Percentiles rank a stretch among this genome's conserved stretches.
phyloP scores from a whole-genome alignment of 495 filamentous ascomycete genomes.

The Penicillium mononematosum region DNA sequence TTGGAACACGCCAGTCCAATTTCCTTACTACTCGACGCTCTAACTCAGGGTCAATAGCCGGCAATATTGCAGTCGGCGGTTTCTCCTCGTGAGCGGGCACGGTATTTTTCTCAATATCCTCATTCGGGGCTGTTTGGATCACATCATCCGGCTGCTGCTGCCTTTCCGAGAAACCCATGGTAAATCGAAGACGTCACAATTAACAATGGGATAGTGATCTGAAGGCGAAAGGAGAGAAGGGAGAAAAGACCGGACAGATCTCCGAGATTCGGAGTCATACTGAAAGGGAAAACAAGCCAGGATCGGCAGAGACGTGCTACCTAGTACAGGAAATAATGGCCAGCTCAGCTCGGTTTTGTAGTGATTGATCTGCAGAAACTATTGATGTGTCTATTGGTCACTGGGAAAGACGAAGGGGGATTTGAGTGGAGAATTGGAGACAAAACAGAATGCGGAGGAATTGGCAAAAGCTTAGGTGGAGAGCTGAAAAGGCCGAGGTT shows the following conservation, averaged over 20 bases:
- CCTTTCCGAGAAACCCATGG: conserved; percentile 36
- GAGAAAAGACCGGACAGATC: neutral
- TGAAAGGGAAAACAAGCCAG: neutral
- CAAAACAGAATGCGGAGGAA: conserved; percentile 6
- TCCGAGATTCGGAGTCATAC: neutral
- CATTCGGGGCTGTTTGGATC: conserved; percentile 22
- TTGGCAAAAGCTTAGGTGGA: conserved; percentile 16
- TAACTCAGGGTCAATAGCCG: conserved; percentile 48
- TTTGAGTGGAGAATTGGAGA: neutral
- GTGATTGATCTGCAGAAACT: neutral
- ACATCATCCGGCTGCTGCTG: conserved; percentile 24
- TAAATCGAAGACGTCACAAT: neutral
- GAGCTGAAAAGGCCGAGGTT: conserved; percentile 2
- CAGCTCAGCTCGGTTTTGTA: neutral
- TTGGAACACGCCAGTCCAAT: conserved; percentile 54
- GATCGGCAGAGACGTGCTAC: neutral
- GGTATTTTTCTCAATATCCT: conserved; percentile 36
- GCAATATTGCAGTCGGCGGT: conserved; percentile 9
- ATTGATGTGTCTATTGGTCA: conserved; percentile 2
- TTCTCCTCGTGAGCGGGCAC: conserved; percentile 29
- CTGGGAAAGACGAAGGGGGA: neutral
- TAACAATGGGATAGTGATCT: neutral
- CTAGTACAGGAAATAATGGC: neutral
- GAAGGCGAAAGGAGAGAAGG: neutral
- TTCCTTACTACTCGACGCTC: conserved; percentile 60